Conservation (phyloP, 805 yeast genomes). For the Ogataea polymorpha region DNA sequence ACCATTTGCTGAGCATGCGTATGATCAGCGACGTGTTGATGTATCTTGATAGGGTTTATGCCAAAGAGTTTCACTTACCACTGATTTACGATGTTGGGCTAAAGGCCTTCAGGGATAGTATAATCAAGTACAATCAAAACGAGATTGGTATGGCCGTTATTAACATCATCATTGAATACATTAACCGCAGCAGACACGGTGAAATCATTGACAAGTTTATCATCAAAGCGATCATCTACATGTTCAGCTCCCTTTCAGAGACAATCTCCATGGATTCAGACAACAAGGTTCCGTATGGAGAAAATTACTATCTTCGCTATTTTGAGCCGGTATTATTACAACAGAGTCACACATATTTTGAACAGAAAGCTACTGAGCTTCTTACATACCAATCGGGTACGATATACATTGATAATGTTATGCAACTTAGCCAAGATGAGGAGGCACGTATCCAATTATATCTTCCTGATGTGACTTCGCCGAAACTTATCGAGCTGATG, state of each 20-base stretch:
- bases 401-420: conserved; percentile 49
- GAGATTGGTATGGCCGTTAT: conserved; percentile 52
- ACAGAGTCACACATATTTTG: conserved; percentile 55
- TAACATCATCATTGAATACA: conserved; percentile 49
- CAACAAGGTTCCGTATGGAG: conserved; percentile 38
- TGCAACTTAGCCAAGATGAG: conserved; percentile 60
- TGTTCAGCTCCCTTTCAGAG: conserved; percentile 67
- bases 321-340: conserved; percentile 66
- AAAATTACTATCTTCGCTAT: conserved; percentile 56
- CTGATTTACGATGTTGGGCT: conserved; percentile 73
- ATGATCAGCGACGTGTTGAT: conserved; percentile 80
- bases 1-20: conserved; percentile 67
- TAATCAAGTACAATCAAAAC: conserved; percentile 49
- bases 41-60: conserved; percentile 84
- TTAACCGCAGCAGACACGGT: conserved; percentile 53
- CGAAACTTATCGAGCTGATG: conserved; percentile 53
- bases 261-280: conserved; percentile 14
- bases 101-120: conserved; percentile 56
- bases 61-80: conserved; percentile 61
- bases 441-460: conserved; percentile 51
- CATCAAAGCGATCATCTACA: conserved; percentile 58
- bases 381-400: conserved; percentile 47
- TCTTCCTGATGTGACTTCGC: conserved; percentile 51
- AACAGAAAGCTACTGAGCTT: conserved; percentile 42
- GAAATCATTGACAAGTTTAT: conserved; percentile 54